Base-by-base conservation (phyloP, 768 basidiomycete genomes). In the Pulveroboletus sp. region DNA sequence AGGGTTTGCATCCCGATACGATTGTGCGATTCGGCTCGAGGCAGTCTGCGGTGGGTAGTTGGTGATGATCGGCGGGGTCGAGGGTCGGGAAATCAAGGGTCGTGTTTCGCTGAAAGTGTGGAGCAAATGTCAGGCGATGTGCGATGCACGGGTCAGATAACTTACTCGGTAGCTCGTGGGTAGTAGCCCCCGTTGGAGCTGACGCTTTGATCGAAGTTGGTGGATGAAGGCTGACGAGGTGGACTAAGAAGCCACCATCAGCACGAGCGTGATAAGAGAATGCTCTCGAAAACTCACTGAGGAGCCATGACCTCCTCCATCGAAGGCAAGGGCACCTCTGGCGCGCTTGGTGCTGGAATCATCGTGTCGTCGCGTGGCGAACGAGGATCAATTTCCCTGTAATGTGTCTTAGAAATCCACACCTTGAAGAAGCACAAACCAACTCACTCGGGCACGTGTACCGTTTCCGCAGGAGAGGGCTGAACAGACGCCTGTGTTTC, bases 31-130 rank as follows among this genome's bases (percentile, higher is more conserved):
- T 16, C 56, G 57, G 39, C 59, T 51, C 14, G 65, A 63, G 10
- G 45, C 45, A 2, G 54, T 59, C 14, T 51, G 59, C 8, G 41
- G 23, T 14, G 49, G 55, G 51, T 49, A 65, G 27, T 36, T 53
- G 46, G 66, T 69, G 30, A 56, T 50, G 40, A 64, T 62, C 1
- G 45, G 58, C 4, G 68, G 64, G 0, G 71, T 69, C 2, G 64
- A 49, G 0, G 69, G 65, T 11, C 67, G 63, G 16, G 70, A 69
- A 10, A 83, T 72, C 11, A 84, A 71, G 3, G 83, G 82, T 12
- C 68, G 72, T 0, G 72, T 71, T 67, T 84, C 83, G 53, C 82
- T 84, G 49, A 13, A 8, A 35, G 11, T 17, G 8, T 27, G 12
- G 31, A 32, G 4, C 9, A 24, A n/a, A 17, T 1, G 26, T 61